phyloP scores from a whole-genome alignment of 1,284 basidiomycete species.

The Puccinia horiana region DNA sequence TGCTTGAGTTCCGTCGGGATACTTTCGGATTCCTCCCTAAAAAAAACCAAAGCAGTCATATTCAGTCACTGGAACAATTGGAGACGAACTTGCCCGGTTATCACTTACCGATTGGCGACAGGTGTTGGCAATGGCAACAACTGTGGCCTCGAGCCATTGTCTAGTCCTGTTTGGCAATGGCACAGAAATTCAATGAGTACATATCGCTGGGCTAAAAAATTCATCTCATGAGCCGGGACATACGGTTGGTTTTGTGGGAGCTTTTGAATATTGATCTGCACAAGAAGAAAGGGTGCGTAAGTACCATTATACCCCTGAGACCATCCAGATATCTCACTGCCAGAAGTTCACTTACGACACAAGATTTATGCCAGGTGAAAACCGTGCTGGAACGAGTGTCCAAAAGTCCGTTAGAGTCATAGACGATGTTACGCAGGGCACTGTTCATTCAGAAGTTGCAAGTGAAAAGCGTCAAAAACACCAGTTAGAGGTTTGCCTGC shows the following conservation, averaged over 20 bases:
- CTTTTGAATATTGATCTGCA: background rate
- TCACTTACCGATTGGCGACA: background rate
- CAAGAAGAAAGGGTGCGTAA: background rate
- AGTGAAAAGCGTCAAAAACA: background rate
- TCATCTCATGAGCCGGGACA: background rate
- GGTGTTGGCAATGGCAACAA: background rate
- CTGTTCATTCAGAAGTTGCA: no score
- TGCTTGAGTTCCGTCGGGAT: slow-evolving; percentile 1
- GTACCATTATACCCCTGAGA: background rate
- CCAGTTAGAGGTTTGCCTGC: background rate
- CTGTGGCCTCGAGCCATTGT: background rate
- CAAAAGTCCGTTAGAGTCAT: background rate
- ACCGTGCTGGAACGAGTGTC: background rate
- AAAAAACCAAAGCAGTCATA: background rate
- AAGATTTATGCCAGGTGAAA: slow-evolving; percentile 10
- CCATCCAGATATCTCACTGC: background rate
- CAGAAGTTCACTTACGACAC: background rate
- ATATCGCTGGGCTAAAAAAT: background rate
- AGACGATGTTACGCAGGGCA: slow-evolving; percentile 5
- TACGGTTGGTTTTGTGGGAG: background rate
- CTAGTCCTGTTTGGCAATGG: background rate
- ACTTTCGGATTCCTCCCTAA: slow-evolving; percentile 19
- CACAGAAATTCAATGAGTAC: background rate
- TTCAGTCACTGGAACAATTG: background rate
- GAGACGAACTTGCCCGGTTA: background rate